Percentiles rank a stretch among this genome's conserved stretches.
These are phyloP conservation scores for Vigna hirtella DNA, from an alignment of 306 rosid genomes.

Conservation along the genomic window DNA sequence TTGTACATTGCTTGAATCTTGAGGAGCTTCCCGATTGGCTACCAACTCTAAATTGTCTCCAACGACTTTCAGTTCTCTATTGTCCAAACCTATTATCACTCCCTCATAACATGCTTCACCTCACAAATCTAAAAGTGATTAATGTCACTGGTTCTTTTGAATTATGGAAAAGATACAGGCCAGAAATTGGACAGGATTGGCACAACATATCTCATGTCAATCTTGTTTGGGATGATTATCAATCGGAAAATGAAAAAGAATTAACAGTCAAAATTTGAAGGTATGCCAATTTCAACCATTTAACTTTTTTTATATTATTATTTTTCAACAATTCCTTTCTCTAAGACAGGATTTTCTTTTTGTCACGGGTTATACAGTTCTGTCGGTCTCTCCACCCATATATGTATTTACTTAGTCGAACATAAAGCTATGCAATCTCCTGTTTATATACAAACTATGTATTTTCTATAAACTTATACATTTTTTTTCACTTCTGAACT, in stretches of 20 bases:
- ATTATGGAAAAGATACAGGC: neutral
- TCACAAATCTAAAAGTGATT: neutral
- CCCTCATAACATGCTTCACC: neutral
- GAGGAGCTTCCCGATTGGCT: neutral
- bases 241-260: too few relatives aligned
- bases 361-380: too few relatives aligned
- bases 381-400: too few relatives aligned
- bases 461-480: too few relatives aligned
- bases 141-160: neutral
- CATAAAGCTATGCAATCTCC: too few relatives aligned
- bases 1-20: fast-evolving
- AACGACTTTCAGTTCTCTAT: fast-evolving
- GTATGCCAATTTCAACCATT: too few relatives aligned
- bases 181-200: neutral
- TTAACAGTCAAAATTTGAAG: neutral
- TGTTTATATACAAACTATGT: too few relatives aligned
- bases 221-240: neutral
- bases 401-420: too few relatives aligned
- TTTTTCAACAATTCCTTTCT: too few relatives aligned
- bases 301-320: too few relatives aligned
- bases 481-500: too few relatives aligned
- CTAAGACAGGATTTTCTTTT: too few relatives aligned
- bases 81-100: neutral
- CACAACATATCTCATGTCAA: neutral
- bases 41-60: neutral